Evolutionary conservation across 1,139 yeast genomes (phyloP).

Genomic region (Lizanozyma gosingica): DNA sequence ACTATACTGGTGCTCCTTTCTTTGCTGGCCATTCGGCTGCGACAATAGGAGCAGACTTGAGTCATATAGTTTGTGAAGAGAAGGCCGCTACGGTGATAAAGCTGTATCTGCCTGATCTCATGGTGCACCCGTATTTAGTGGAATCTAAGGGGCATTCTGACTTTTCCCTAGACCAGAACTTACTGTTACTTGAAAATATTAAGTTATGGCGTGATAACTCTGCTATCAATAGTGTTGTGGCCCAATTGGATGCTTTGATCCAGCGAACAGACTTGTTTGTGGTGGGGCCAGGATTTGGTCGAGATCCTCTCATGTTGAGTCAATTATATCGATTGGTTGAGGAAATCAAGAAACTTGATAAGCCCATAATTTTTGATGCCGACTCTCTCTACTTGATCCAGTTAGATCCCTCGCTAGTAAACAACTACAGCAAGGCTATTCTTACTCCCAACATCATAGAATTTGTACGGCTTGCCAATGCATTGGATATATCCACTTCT

Average conservation of each 20-base stretch:
- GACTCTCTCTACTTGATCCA: constrained; percentile 69
- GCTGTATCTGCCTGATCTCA: constrained; percentile 81
- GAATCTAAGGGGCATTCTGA: constrained; percentile 14
- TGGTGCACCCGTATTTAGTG: constrained; percentile 87
- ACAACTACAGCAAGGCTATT: constrained; percentile 46
- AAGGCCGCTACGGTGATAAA: constrained; percentile 77
- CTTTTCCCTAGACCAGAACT: constrained; percentile 1
- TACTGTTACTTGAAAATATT: background rate
- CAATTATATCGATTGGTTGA: constrained; percentile 50
- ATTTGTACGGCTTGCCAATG: constrained; percentile 55
- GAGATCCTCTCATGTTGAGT: constrained; percentile 62
- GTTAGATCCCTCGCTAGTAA: constrained; percentile 43
- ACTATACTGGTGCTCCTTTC: constrained; percentile 94
- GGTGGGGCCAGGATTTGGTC: constrained; percentile 90
- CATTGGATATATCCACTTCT: constrained; percentile 25
- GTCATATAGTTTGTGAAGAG: constrained; percentile 78
- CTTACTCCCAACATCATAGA: constrained; percentile 89
- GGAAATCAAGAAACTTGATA: constrained; percentile 38
- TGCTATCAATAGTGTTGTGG: constrained; percentile 39
- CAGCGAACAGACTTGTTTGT: constrained; percentile 72
- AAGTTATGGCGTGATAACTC: constrained; percentile 13
- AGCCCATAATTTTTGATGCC: constrained; percentile 80
- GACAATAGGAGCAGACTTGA: constrained; percentile 77
- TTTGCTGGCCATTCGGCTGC: constrained; percentile 84
- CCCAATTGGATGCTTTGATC: constrained; percentile 46